Base-by-base conservation (phyloP, 225 moss, liverwort and hornwort genomes). In the Rhytidiadelphus loreus region DNA sequence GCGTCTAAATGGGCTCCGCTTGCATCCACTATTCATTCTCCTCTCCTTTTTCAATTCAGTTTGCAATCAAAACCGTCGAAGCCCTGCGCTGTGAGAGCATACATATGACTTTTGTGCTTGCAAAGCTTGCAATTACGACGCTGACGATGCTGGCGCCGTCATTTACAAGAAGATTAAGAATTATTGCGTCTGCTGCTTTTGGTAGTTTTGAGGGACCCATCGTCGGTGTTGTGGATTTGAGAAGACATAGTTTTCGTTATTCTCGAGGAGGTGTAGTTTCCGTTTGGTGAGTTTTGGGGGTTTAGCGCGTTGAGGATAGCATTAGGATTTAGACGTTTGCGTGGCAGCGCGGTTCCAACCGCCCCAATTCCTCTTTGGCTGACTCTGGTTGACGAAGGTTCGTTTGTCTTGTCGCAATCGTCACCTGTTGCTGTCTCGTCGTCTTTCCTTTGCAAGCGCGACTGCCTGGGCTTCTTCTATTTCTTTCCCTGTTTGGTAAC, bases 1-100 rank as follows among this genome's bases (percentile, higher is more conserved):
- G 92, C 89, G 89, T 91, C 61, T 80, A 66, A 87, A 32, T 88
- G 91, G 89, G 77, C 66, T 80, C 28, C 37, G 41, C 82, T 66
- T 62, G 77, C 76, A 61, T 30, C 41, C 7, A 46, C 84, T 23
- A 23, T 43, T 41, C 78, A 53, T 69, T 41, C 61, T 55, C 21
- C 29, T 68, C 17, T 32, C 57, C 18, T 23, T 75, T 69, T 13
- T 50, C 58, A 20, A 30, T 77, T 57, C 64, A 25, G 75, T 53
- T 82, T 61, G 28, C 46, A 55, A 79, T 48, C 86, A 35, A n/a
- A n/a, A 8, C 80, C 22, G 29, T 74, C 55, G 70, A 50, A 74
- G 61, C 15, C 20, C 58, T 44, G 66, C 41, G 60, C 88, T 63
- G 53, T 43, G 72, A 63, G 7, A 69, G 66, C 65, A 5, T 25